phyloP scores from a whole-genome alignment of 805 yeast genomes.

The Sugiyamaella boreocaroliniensis region DNA sequence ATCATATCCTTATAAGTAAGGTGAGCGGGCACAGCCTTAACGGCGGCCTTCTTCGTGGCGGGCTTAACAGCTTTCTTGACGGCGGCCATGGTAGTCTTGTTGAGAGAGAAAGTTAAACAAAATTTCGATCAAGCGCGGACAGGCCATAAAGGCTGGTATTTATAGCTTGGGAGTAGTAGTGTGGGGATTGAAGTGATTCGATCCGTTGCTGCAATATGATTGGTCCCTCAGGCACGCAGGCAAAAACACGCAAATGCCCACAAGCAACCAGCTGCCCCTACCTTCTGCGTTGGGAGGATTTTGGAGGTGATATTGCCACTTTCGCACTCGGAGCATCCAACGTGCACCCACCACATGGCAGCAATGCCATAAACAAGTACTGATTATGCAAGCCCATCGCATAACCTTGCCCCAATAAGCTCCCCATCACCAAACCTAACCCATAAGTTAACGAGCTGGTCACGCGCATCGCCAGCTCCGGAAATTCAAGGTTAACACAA shows the following conservation, averaged over 20 bases:
- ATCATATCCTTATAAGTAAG: conserved; percentile 46
- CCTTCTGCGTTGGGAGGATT: background rate
- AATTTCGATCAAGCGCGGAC: background rate
- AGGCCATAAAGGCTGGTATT: background rate
- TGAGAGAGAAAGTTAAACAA: background rate
- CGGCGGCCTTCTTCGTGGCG: conserved; percentile 23
- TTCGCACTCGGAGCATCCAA: background rate
- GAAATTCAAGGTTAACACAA: no score
- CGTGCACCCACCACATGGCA: background rate
- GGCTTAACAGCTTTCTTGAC: conserved; percentile 13
- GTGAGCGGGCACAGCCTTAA: conserved; percentile 26
- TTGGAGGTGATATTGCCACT: background rate
- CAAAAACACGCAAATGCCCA: background rate
- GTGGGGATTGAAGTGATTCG: conserved; percentile 2
- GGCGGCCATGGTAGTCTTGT: conserved; percentile 8
- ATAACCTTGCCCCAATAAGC: background rate
- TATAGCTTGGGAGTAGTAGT: background rate
- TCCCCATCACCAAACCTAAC: background rate
- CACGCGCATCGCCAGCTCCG: background rate
- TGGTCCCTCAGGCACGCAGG: background rate
- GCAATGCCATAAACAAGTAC: background rate
- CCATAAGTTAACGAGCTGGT: background rate
- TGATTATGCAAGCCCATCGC: background rate
- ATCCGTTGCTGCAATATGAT: conserved; percentile 13
- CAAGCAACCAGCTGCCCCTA: background rate